These are phyloP conservation scores for Scenedesmus sp. DNA, from an alignment of 163 green algal genomes.

Conservation along the genomic window DNA sequence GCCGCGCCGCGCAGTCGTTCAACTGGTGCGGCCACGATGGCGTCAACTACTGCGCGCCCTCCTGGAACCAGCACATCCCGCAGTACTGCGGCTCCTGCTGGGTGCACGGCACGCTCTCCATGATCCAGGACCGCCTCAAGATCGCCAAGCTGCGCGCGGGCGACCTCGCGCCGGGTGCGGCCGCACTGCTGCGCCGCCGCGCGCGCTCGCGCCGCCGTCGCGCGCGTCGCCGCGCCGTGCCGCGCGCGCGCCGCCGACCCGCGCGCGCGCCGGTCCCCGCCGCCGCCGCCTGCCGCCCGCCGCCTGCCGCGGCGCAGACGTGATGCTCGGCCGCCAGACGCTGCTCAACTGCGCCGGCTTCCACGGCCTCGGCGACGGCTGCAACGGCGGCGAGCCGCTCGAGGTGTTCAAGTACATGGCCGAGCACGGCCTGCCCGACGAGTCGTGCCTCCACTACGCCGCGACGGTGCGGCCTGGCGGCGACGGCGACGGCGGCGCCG, in stretches of 20 bases:
- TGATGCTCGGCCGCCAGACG: slow-evolving; percentile 81
- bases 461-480: slow-evolving; percentile 43
- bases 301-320: too few species aligned
- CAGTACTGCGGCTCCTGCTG: slow-evolving; percentile 83
- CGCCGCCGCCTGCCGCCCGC: too few species aligned
- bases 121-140: slow-evolving; percentile 81
- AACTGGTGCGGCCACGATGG: slow-evolving; percentile 41
- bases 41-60: slow-evolving; percentile 49
- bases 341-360: slow-evolving; percentile 87
- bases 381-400: slow-evolving; percentile 60
- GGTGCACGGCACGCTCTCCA: slow-evolving; percentile 76
- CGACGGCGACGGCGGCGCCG: too few species aligned
- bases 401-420: slow-evolving; percentile 84
- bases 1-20: too few species aligned
- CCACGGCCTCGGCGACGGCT: slow-evolving; percentile 70
- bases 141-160: slow-evolving; percentile 47
- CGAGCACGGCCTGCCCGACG: slow-evolving; percentile 83
- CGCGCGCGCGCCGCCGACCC: too few species aligned
- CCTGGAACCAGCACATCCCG: slow-evolving; percentile 73
- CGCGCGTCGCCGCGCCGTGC: too few species aligned
- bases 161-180: slow-evolving; percentile 51
- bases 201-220: too few species aligned
- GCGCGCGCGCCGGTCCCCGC: too few species aligned
- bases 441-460: slow-evolving; percentile 77
- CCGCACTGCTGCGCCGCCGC: too few species aligned